phyloP scores from a whole-genome alignment of 2,329 filamentous ascomycete species.

The Penicillium vulpinum region DNA sequence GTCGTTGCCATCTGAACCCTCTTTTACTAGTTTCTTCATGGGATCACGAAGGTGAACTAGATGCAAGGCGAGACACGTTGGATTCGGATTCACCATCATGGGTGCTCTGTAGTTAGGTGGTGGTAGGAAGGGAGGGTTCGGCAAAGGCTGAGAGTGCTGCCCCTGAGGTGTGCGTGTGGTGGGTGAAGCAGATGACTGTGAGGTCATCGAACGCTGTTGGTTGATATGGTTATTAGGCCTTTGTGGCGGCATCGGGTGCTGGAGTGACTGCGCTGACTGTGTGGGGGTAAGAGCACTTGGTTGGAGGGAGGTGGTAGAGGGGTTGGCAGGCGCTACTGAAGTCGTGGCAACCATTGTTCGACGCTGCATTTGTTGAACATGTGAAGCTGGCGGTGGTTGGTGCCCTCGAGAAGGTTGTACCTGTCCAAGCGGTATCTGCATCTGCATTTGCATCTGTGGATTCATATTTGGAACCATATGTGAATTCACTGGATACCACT shows the following conservation, averaged over 20 bases:
- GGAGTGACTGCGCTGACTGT: background rate
- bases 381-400: background rate
- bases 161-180: background rate
- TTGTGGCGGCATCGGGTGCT: background rate
- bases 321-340: background rate
- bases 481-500: background rate
- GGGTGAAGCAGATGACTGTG: background rate
- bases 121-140: slow-evolving; percentile 11
- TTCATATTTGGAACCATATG: background rate
- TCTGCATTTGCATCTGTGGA: background rate
- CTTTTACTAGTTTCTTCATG: slow-evolving; percentile 37
- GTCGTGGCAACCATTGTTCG: background rate
- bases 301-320: background rate
- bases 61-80: slow-evolving; percentile 46
- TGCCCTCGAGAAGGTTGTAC: background rate
- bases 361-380: background rate
- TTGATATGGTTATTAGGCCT: background rate
- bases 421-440: background rate
- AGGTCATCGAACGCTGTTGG: background rate
- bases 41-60: slow-evolving; percentile 60
- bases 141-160: background rate
- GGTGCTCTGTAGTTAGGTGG: slow-evolving; percentile 13
- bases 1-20: slow-evolving; percentile 17
- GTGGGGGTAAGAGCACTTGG: background rate
- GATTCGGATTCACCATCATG: slow-evolving; percentile 16